Conservation (phyloP, 257 asterid genomes). For the Nicotiana tabacum region DNA sequence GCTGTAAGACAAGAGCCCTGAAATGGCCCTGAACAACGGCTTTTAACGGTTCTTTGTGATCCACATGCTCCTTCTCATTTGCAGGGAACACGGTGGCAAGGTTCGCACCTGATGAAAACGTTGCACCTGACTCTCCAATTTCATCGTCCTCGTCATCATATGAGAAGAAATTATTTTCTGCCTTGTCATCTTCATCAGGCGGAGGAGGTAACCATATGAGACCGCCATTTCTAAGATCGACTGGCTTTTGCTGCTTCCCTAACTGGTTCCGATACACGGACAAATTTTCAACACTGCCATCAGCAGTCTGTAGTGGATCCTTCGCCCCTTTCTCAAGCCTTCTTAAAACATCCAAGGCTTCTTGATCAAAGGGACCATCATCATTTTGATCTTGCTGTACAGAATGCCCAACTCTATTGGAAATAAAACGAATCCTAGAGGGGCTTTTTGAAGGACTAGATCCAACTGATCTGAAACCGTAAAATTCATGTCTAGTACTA, state of each 20-base stretch:
- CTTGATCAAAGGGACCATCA: constrained; percentile 41
- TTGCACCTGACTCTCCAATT: constrained; percentile 41
- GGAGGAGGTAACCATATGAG: constrained; percentile 89
- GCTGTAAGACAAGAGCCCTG: constrained; percentile 84
- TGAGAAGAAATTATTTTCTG: constrained; percentile 51
- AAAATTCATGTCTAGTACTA: constrained; percentile 60
- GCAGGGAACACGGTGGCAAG: constrained; percentile 26
- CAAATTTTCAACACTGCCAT: constrained; percentile 30
- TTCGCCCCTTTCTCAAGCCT: constrained; percentile 45
- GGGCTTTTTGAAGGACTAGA: constrained; percentile 86
- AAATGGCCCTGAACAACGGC: constrained; percentile 73
- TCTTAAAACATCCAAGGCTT: constrained; percentile 42
- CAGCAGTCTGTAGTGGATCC: constrained; percentile 29
- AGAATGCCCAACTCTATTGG: constrained; percentile 51
- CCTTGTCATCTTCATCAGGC: constrained; percentile 47
- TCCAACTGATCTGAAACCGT: constrained; percentile 57
- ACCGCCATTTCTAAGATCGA: constrained; percentile 63
- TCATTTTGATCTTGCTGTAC: constrained; percentile 57
- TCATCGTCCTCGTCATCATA: constrained; percentile 84
- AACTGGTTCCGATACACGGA: constrained; percentile 27
- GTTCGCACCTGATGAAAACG: constrained; percentile 31
- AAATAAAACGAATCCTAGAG: constrained; percentile 50
- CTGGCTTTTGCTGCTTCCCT: constrained; percentile 42
- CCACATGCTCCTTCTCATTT: constrained; percentile 41
- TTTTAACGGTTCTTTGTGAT: constrained; percentile 48